Evolutionary conservation across 2,329 filamentous ascomycete genomes (phyloP), one percentile per base, ranked within the genome.

Genomic region (Neofusicoccum sp.): DNA sequence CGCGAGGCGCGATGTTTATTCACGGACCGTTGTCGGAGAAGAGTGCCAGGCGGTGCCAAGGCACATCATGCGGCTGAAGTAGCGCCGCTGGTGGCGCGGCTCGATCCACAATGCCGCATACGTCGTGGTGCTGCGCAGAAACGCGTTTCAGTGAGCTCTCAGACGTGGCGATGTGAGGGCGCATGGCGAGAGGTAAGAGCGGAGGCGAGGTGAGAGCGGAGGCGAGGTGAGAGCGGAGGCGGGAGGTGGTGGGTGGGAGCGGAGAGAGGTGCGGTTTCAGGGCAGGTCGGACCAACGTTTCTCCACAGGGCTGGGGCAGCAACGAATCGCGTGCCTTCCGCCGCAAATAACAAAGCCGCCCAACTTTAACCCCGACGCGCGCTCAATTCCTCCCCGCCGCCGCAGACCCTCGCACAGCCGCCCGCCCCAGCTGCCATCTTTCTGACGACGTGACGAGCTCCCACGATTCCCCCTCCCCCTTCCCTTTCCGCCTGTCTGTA

Each of bases 371-470:
- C 29, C 54, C 39, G 52, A 44, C 36, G 22, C 39, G 7, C 37
- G 7, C 12, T 43, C 52, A 43, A 33, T 14, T 56, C 52, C 22
- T 12, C 36, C 36, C 52, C 28, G 54, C 39, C 11, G 39, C 54
- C 16, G 41, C 12, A n/a, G 39, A 45, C 36, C 6, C 29, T 44
- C 31, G 36, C 36, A 54, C 34, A 41, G 31, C 29, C 43, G 22
- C 11, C 36, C 16, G 22, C 52, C 12, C 52, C 37, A 28, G 39
- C 52, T 44, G 52, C 39, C 11, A 22, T 29, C 11, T 28, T 58
- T 58, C 54, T 58, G 29, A 58, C 54, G 54, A 58, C 54, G 29
- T 58, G 54, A 58, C 54, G 54, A 58, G 54, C 54, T 22, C 54
- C 39, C 41, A 58, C 54, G 54, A 58, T 34, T 58, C 33, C 45